These are phyloP conservation scores for Pseudonitzschia delicatissima DNA, from an alignment of 108 stramenopile genomes.

Conservation along the genomic window DNA sequence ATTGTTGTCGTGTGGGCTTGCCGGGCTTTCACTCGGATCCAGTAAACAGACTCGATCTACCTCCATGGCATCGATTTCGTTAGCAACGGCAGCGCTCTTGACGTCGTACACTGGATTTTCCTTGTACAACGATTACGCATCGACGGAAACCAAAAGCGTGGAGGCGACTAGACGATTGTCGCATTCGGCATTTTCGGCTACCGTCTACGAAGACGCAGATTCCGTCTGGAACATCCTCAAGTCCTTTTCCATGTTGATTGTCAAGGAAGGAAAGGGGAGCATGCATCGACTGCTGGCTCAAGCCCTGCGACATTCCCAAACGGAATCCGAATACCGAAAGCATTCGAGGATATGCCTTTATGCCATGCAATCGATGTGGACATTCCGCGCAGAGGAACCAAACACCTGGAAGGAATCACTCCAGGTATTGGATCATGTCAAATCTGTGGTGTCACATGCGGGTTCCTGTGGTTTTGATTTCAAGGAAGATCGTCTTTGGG, in stretches of 20 bases:
- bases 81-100: background rate
- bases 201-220: slow-evolving; percentile 59
- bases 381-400: slow-evolving; percentile 37
- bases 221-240: slow-evolving; percentile 64
- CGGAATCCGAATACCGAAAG: slow-evolving; percentile 22
- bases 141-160: background rate
- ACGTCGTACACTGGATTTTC: background rate
- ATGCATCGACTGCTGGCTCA: slow-evolving; percentile 58
- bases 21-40: background rate
- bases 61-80: background rate
- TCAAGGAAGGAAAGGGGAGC: slow-evolving; percentile 59
- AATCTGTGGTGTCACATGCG: slow-evolving; percentile 40
- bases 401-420: slow-evolving; percentile 54
- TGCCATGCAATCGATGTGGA: slow-evolving; percentile 46
- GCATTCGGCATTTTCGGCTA: slow-evolving; percentile 14
- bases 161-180: background rate
- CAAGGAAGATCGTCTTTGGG: slow-evolving; percentile 27
- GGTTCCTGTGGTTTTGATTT: background rate
- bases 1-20: slow-evolving; percentile 1
- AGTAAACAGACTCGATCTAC: background rate
- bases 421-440: slow-evolving; percentile 55
- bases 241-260: slow-evolving; percentile 50
- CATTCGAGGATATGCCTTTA: slow-evolving; percentile 42
- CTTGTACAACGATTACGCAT: background rate
- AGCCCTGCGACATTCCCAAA: slow-evolving; percentile 51